Base-by-base conservation (phyloP, 768 basidiomycete genomes). In the Collybiopsis luxurians region DNA sequence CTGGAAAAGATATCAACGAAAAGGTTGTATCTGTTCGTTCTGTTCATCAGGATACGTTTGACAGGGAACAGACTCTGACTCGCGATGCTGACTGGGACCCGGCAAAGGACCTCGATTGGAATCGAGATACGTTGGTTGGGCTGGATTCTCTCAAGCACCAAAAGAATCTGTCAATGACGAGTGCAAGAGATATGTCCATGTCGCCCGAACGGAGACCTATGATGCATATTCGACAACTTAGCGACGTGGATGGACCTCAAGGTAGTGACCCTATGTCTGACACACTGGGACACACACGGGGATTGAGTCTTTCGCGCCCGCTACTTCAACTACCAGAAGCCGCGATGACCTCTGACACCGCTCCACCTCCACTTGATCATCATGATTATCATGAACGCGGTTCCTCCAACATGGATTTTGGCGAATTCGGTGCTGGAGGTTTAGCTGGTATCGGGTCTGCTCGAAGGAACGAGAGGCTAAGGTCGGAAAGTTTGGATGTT, bases 111-210 rank as follows among this genome's bases (percentile, higher is more conserved):
- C 55, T 63, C 0, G 63, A 56, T 10, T 66, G 61, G n/a, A 60
- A 62, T 59, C 62, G 61, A 3, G 72, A 71, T 30, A 72, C 69
- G 4, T 60, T 70, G 36, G 54, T 71, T 49, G 68, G 67, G 4
- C n/a, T 45, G 43, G 53, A 54, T 45, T 26, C 40, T 24, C 11
- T 30, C 23, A 28, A 11, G 40, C 53, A 54, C 27, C 21, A 43
- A 28, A 54, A 44, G 53, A 26, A 42, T 30, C n/a, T 19, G 4
- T 38, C 40, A 2, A 23, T n/a, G n/a, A 17, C 19, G 3, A 54
- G 26, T 34, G 36, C 24, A 0, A 39, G 50, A 27, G 42, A 30
- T 2, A 9, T 15, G n/a, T 42, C 38, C 10, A 7, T 27, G 1
- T 53, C 53, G 3, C 53, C 53, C 13, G 53, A 54, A 45, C 40